These are phyloP conservation scores for Biscogniauxia marginata DNA, from an alignment of 2,329 filamentous ascomycete genomes.

Conservation along the genomic window DNA sequence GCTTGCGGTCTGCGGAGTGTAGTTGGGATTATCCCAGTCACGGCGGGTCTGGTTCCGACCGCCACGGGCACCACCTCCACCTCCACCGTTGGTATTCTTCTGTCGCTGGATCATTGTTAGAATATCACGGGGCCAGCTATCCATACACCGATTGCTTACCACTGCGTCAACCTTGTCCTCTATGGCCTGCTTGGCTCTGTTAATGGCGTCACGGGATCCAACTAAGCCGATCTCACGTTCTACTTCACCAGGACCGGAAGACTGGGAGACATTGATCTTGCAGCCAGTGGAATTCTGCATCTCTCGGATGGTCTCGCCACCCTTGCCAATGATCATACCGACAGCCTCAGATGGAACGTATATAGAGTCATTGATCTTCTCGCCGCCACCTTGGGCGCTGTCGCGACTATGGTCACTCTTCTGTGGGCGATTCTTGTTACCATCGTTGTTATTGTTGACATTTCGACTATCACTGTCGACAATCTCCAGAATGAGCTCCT, in stretches of 20 bases:
- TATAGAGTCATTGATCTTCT: constrained; percentile 80
- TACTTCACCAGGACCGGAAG: constrained; percentile 72
- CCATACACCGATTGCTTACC: constrained; percentile 49
- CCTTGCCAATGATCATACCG: constrained; percentile 95
- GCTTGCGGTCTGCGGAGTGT: constrained; percentile 47
- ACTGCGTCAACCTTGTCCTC: constrained; percentile 91
- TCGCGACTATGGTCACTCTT: constrained; percentile 42
- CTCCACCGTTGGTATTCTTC: constrained; percentile 50
- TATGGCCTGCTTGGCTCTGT: constrained; percentile 78
- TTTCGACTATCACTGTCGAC: constrained; percentile 84
- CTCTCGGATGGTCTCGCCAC: constrained; percentile 89
- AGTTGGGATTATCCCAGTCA: constrained; percentile 55
- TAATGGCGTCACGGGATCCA: constrained; percentile 74
- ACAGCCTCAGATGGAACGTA: constrained; percentile 87
- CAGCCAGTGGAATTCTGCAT: constrained; percentile 87
- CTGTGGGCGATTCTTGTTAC: constrained; percentile 36
- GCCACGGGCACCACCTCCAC: constrained; percentile 42
- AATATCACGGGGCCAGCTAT: neutral
- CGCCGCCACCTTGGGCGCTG: constrained; percentile 41
- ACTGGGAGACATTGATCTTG: constrained; percentile 91
- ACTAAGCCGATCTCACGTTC: constrained; percentile 86
- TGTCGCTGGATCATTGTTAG: constrained; percentile 45
- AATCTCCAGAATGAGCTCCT: constrained; percentile 89
- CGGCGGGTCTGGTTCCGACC: constrained; percentile 40
- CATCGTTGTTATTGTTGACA: constrained; percentile 21